Evolutionary conservation across 805 yeast species (phyloP), one percentile per base, ranked within the genome.

Genomic region (Wickerhamomyces subpelliculosus): DNA sequence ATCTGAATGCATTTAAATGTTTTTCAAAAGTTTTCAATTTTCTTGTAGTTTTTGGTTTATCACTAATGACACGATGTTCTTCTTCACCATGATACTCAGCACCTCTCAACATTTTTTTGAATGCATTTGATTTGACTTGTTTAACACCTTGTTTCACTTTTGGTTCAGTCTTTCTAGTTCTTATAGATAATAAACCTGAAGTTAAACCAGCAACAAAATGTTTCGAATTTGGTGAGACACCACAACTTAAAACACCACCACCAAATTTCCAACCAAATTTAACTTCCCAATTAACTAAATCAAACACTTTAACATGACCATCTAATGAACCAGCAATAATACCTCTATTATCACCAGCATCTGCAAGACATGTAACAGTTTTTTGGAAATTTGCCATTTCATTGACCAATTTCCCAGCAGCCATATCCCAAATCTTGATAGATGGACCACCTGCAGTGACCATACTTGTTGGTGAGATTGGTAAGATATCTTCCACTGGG

Each of bases 261-360:
- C 96, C 96, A 55, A 84, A 90, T 62, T 89, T 90, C 97, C 97
- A 90, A 35, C 97, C 97, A 57, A 88, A 90, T 58, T 83, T 85
- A 43, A 90, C 96, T 43, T 82, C 84, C 86, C 90, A 89, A 49
- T 75, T 73, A 29, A 74, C 55, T 18, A 81, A 73, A 60, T 89
- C 97, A 58, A 90, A 86, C 32, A 89, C 89, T 61, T 93, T 93
- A 42, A 93, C 96, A 61, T 93, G 98, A 17, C 98, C 98, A 62
- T 93, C 98, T 41, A 93, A 68, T 0, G 97, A 88, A 14, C 97
- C 97, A 3, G 95, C 97, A 23, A 93, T 65, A 32, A 93, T 66
- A n/a, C 93, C 90, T 36, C 77, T 66, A 45, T 78, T 85, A 23
- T 81, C 83, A 10, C 52, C 50, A 9, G 90, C 81, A 48, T 73